Base-by-base conservation (phyloP, 371 early-diverging fungal genomes). In the Rhizopus arrhizus region DNA sequence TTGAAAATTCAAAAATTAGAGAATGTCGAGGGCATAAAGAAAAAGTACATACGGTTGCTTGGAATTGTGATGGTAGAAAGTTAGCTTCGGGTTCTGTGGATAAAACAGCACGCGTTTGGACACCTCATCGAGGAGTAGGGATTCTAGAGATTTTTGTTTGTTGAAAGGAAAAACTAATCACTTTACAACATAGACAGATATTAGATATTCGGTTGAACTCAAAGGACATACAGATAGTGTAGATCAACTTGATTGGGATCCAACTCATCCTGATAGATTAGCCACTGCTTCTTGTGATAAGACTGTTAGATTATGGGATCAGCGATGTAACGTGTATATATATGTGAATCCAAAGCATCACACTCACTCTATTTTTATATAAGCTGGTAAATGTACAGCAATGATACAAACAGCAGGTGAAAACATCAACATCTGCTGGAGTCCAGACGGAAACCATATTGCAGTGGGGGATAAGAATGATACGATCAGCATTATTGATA, bases 391-490 rank as follows among this genome's bases (percentile, higher is more conserved):
- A 63, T 81, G 88, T 56, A 82, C 83, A 6, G 79, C 84, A 6
- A 75, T 78, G 12, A 74, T 92, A 6, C 74, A 79, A 31, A 95
- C 95, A 8, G 76, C 74, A 3, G 93, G 93, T 1, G 92, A 92
- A 64, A 93, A 93, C 66, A 92, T 95, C 75, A 93, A 92, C 71
- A 85, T 92, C 32, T 85, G 87, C 58, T 93, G 93, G 91, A 86
- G 89, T 60, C 91, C 92, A 3, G 89, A 92, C 63, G 93, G 92
- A 12, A 74, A 84, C 38, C 70, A 75, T 54, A 88, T 93, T 61
- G 92, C 92, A 22, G 93, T 93, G 5, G 92, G 93, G 7, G 89
- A 92, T 69, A 91, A 92, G 86, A 89, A 89, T 33, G 92, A 91
- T 56, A 78, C 81, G 12, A 83, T 92, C 54, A 81, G 85, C 16